phyloP scores from a whole-genome alignment of 2,329 filamentous ascomycete genomes.

The Pseudogymnoascus sp. region DNA sequence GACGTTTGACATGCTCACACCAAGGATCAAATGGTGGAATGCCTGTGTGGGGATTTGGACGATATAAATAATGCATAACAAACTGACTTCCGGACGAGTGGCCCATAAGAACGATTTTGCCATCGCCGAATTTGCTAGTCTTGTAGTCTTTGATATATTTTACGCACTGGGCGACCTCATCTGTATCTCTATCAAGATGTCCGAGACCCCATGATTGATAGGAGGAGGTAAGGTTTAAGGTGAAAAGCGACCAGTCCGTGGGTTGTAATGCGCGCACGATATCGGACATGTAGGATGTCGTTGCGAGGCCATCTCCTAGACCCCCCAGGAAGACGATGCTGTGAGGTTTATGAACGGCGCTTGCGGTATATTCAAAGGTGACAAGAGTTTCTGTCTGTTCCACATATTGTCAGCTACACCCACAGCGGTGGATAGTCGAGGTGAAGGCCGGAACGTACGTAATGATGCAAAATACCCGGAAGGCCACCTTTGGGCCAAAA shows the following conservation, averaged over 20 bases:
- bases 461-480: conserved; percentile 30
- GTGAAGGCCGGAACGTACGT: conserved; percentile 20
- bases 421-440: not conserved
- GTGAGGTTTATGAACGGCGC: conserved; percentile 30
- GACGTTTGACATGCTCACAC: conserved; percentile 32
- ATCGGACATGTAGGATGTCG: conserved; percentile 39
- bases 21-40: conserved; percentile 21
- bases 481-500: conserved; percentile 31
- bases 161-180: conserved; percentile 30
- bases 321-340: conserved; percentile 46
- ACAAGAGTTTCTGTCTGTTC: conserved; percentile 33
- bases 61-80: conserved; percentile 52
- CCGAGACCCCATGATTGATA: conserved; percentile 32
- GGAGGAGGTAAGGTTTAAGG: conserved; percentile 35
- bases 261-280: conserved; percentile 35
- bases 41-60: conserved; percentile 32
- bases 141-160: conserved; percentile 30
- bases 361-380: conserved; percentile 33
- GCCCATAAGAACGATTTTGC: conserved; percentile 56
- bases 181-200: conserved; percentile 32
- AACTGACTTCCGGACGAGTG: conserved; percentile 63
- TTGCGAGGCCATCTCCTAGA: conserved; percentile 43
- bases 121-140: conserved; percentile 30
- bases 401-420: conserved; percentile 9
- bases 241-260: conserved; percentile 32